Conservation (phyloP, 2,329 filamentous ascomycete genomes). For the Colletotrichum cordylinicola region DNA sequence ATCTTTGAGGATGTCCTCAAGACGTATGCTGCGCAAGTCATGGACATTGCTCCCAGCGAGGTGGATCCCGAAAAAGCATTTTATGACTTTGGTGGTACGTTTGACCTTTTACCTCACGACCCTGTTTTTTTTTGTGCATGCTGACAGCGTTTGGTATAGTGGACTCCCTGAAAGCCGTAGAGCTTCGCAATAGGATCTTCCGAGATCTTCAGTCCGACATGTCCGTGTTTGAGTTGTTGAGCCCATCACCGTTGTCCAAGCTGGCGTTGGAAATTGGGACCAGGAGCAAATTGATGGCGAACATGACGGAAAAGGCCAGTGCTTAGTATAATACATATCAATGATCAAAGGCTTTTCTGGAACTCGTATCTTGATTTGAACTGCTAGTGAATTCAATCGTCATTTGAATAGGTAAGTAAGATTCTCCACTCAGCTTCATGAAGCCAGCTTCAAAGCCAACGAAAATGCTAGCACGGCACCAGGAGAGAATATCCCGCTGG, state of each 20-base stretch:
- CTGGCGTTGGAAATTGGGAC: neutral
- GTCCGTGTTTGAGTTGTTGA: slow-evolving; percentile 7
- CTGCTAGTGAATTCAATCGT: rapidly evolving
- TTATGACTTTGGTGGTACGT: slow-evolving; percentile 10
- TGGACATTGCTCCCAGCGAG: neutral
- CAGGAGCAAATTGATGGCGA: neutral
- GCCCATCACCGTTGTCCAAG: neutral
- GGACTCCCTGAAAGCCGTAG: slow-evolving; percentile 3
- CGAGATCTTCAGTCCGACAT: neutral
- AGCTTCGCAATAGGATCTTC: slow-evolving; percentile 1
- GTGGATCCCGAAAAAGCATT: slow-evolving; percentile 3
- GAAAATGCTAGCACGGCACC: neutral
- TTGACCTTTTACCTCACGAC: neutral
- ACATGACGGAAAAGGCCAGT: neutral
- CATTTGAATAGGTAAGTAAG: rapidly evolving
- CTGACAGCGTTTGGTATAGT: neutral
- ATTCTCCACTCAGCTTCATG: rapidly evolving
- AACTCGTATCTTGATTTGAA: neutral
- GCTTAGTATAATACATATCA: neutral
- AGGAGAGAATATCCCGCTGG: neutral
- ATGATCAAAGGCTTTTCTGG: rapidly evolving
- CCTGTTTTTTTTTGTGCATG: neutral
- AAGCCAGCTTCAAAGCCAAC: neutral
- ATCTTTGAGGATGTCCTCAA: neutral
- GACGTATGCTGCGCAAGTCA: neutral